Conservation (phyloP, 148 eudicot species). For the Camellia japonica region DNA sequence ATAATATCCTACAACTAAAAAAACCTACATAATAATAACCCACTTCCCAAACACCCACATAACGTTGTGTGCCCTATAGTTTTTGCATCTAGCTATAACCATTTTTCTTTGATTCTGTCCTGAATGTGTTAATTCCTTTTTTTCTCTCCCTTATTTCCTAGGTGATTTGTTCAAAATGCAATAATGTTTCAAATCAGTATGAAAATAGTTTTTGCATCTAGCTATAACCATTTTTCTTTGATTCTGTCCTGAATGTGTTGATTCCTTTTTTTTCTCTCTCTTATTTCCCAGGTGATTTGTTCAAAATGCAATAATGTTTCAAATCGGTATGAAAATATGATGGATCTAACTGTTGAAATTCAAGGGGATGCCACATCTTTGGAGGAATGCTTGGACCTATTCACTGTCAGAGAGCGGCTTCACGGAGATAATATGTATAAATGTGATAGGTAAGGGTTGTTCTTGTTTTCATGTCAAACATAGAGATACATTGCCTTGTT, state of each 20-base stretch:
- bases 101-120: too few relatives aligned
- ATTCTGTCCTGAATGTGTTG: background rate
- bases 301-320: conserved; percentile 68
- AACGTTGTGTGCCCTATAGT: background rate
- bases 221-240: conserved; percentile 10
- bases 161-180: too few relatives aligned
- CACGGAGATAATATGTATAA: conserved; percentile 89
- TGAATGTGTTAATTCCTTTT: too few relatives aligned
- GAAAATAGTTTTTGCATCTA: background rate
- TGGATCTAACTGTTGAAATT: conserved; percentile 96
- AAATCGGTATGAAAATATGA: conserved; percentile 85
- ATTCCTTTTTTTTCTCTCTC: background rate
- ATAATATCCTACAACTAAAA: too few relatives aligned
- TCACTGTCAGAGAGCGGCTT: conserved; percentile 79
- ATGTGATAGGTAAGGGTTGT: conserved; percentile 77
- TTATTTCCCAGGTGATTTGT: conserved; percentile 64
- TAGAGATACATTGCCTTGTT: background rate
- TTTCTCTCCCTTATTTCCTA: too few relatives aligned
- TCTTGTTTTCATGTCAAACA: background rate
- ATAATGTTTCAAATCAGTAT: too few relatives aligned
- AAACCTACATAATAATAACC: too few relatives aligned
- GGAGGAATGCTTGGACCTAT: conserved; percentile 86
- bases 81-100: background rate
- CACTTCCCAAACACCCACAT: too few relatives aligned
- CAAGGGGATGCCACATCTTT: conserved; percentile 78